Percentiles rank a stretch among this genome's conserved stretches.
Evolutionary conservation across 75 land plant species (phyloP).

Genomic region (Picea glauca): DNA sequence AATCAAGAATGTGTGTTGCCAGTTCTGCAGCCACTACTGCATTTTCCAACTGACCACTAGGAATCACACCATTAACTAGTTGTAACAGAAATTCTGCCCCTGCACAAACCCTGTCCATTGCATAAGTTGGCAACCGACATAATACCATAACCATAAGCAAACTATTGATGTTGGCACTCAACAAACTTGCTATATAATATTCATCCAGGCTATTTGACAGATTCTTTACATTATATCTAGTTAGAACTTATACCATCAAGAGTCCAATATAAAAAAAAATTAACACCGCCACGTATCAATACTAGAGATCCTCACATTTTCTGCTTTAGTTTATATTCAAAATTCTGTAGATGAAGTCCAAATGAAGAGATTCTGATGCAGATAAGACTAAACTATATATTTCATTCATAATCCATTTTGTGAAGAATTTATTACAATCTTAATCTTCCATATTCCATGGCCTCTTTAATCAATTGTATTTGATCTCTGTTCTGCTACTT

Average conservation of each 20-base stretch:
- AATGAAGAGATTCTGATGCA: background rate
- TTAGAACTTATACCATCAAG: conserved; percentile 8
- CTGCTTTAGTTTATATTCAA: too few relatives aligned
- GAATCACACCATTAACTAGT: conserved; percentile 67
- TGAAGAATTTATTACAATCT: too few relatives aligned
- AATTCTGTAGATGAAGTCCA: background rate
- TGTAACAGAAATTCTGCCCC: conserved; percentile 79
- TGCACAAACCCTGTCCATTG: conserved; percentile 73
- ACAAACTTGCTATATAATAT: background rate
- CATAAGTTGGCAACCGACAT: background rate
- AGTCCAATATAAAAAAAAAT: background rate
- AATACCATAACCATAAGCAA: background rate
- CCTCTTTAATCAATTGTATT: too few relatives aligned
- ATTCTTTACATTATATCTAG: conserved; percentile 4
- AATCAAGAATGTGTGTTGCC: conserved; percentile 68
- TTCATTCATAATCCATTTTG: too few relatives aligned
- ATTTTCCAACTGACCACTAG: conserved; percentile 24
- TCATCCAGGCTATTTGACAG: background rate
- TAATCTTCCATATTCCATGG: too few relatives aligned
- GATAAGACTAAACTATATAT: background rate
- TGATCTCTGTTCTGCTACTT: too few relatives aligned
- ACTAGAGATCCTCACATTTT: background rate
- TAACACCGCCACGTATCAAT: background rate
- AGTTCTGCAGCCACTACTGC: conserved; percentile 52
- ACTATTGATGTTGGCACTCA: background rate